Evolutionary conservation across 2,329 filamentous ascomycete genomes (phyloP).

Genomic region (Fusarium nanum): DNA sequence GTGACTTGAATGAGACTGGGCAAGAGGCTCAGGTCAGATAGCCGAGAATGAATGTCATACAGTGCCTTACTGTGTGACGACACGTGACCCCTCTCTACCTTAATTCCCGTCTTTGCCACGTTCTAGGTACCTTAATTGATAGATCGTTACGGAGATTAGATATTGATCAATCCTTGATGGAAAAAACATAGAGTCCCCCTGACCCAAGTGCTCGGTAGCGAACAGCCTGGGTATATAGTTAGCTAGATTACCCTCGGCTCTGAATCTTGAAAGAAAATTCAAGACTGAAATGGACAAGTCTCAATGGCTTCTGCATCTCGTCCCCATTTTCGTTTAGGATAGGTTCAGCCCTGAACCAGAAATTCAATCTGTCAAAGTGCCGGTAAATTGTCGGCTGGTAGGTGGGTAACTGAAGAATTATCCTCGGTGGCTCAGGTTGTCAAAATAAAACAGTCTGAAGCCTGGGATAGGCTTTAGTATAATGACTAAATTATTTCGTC

Average conservation of each 20-base stretch:
- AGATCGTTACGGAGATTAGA: slow-evolving; percentile 23
- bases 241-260: not conserved
- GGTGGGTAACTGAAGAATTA: not conserved
- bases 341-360: slow-evolving; percentile 51
- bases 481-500: not conserved
- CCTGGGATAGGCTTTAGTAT: fast-evolving
- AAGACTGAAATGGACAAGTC: slow-evolving; percentile 13
- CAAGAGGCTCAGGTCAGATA: not conserved
- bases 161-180: slow-evolving; percentile 24
- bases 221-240: slow-evolving; percentile 16
- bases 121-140: slow-evolving; percentile 3
- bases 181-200: slow-evolving; percentile 23
- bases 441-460: not conserved
- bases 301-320: slow-evolving; percentile 29
- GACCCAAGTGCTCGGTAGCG: slow-evolving; percentile 37
- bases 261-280: slow-evolving; percentile 11
- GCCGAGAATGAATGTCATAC: not conserved
- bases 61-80: slow-evolving; percentile 4
- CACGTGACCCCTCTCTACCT: slow-evolving; percentile 32
- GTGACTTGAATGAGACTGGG: slow-evolving; percentile 14
- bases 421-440: not conserved
- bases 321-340: slow-evolving; percentile 49
- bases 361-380: slow-evolving; percentile 20
- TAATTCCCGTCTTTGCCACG: slow-evolving; percentile 29
- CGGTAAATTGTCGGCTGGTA: slow-evolving; percentile 49